phyloP scores from a whole-genome alignment of 2,329 filamentous ascomycete genomes.

The Ophiosphaerella narmari region DNA sequence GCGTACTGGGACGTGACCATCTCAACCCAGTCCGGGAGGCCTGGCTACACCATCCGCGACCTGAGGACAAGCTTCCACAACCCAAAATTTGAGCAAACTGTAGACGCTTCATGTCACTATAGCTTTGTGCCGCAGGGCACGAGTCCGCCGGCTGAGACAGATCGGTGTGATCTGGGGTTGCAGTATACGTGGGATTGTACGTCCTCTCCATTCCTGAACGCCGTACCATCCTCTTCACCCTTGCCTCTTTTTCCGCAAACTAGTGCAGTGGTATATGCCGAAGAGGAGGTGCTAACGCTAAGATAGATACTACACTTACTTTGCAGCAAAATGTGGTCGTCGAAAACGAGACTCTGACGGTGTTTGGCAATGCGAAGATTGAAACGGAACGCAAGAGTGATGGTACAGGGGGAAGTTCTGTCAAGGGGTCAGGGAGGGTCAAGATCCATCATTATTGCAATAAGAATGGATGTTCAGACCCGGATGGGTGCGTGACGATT shows the following conservation, averaged over 20 bases:
- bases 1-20: conserved; percentile 18
- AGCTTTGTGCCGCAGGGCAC: conserved; percentile 19
- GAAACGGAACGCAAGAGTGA: background rate
- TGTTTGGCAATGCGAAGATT: conserved; percentile 1
- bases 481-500: too few relatives aligned
- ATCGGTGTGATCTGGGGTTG: conserved; percentile 7
- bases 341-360: conserved; percentile 2
- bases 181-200: conserved; percentile 15
- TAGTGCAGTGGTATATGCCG: too few relatives aligned
- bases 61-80: conserved; percentile 7
- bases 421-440: background rate
- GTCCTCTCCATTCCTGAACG: background rate
- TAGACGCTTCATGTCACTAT: conserved; percentile 12
- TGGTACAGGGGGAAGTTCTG: conserved; percentile 1
- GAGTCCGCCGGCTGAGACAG: conserved; percentile 8
- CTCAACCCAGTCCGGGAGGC: conserved; percentile 10
- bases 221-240: too few relatives aligned
- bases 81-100: background rate
- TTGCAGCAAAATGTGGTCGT: background rate
- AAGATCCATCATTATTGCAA: conserved; percentile 2
- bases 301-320: background rate
- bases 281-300: background rate
- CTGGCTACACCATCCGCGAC: conserved; percentile 15
- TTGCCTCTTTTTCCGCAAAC: too few relatives aligned
- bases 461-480: too few relatives aligned